Base-by-base conservation (phyloP, 257 asterid genomes). In the Nicotiana knightiana region DNA sequence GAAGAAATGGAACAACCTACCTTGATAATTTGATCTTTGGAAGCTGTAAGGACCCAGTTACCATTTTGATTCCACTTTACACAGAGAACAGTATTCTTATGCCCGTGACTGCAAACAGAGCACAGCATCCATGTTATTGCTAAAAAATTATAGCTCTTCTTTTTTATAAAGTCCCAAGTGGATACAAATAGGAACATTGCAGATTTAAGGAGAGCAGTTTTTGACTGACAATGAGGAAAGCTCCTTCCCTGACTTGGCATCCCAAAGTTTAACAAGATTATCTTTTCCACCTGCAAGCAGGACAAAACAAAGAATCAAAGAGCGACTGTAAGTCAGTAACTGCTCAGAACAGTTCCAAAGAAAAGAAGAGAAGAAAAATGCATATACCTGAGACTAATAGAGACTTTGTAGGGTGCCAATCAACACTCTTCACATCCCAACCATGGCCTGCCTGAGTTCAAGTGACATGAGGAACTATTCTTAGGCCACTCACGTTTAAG, bases 371-470 rank as follows among this genome's bases (percentile, higher is more conserved):
- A 24, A 26, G 58, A 24, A 33, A 76, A 35, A 6, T 33, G 21
- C 77, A 84, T 88, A 17, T 85, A 93, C 99, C 99, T 48, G 99
- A 96, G 84, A 90, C 97, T 89, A 96, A 85, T 84, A 96, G 86
- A 67, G 99, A 96, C 92, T 96, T 96, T 21, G 93, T 89, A 82
- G 99, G 99, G 89, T 96, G 99, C 99, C 99, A 96, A 87, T 94
- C 99, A 81, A 96, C 98, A 88, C 95, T 91, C 93, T 96, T 96
- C 82, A 96, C 99, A 90, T 96, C 99, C 99, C 99, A 93, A 86
- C 99, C 99, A 88, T 96, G 99, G 97, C 99, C 99, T 95, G 98
- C 93, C 97, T 93, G 98, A 92, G 99, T 93, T 91, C 90, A 95
- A 93, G 88, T 76, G 93, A 87, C 85, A 86, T 55, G 84, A 82